Evolutionary conservation across 805 yeast genomes (phyloP), one percentile per base, ranked within the genome.

Genomic region (Ogataea kodamae): DNA sequence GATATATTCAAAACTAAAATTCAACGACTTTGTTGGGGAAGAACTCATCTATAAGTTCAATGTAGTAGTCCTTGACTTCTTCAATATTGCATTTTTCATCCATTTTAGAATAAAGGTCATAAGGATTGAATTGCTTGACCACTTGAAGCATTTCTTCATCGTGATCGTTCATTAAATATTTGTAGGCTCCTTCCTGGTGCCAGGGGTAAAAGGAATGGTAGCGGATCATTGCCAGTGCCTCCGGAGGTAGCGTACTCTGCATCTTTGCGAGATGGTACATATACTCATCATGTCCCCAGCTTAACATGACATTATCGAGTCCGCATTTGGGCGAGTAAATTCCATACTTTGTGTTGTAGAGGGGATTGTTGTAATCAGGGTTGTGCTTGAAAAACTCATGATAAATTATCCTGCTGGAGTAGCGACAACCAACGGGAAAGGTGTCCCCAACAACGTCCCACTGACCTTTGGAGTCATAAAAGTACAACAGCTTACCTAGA

Each of bases 381-480:
- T 80, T 80, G 14, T 61, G 56, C 35, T 68, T 65, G 54, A 80
- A 80, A 42, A 69, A 74, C 22, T 77, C 80, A 26, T 77, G 70
- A 44, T 73, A 75, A 9, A 80, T 78, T 30, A 74, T 77, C 42
- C 71, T 69, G 37, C 70, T 70, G 47, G 74, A 76, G 48, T 68
- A 79, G 39, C 68, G 68, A 53, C 88, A 80, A 3, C 88, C 88
- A 16, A 80, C 84, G 0, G 87, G 84, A 48, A 80, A 80, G 3
- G 87, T 80, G 51, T 80, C 88, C 5, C 88, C 88, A 13, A 80
- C 88, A 18, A 80, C 88, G 50, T 80, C 86, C 87, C 87, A 80
- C 53, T 80, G 87, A 6, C 87, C 87, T 46, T 74, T 67, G 9
- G 85, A 78, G 46, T 78, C 86, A 49, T 72, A 80, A 44, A 79